A percentile compares a stretch with the other conserved stretches of the same genome.
phyloP scores from a whole-genome alignment of 2,329 filamentous ascomycete genomes.

The Tothia fuscella region DNA sequence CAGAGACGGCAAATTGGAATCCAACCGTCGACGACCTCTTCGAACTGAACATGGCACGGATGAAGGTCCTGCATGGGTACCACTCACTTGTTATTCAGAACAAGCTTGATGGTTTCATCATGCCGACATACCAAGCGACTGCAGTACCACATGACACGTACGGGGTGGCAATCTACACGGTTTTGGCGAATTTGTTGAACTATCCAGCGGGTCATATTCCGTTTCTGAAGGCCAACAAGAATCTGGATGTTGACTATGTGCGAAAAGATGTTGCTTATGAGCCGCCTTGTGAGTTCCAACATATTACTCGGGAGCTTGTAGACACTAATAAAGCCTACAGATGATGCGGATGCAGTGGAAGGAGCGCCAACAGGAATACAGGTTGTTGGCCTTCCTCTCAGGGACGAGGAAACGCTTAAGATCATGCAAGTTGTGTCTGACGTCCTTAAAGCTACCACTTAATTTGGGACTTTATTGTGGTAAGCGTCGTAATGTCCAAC shows the following conservation, averaged over 20 bases:
- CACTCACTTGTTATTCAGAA: conserved; percentile 31
- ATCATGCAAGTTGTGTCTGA: conserved; percentile 23
- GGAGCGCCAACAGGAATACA: conserved; percentile 37
- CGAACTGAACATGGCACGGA: conserved; percentile 29
- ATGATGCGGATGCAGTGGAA: conserved; percentile 29
- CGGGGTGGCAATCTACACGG: conserved; percentile 34
- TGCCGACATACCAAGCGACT: conserved; percentile 36
- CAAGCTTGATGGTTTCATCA: conserved; percentile 39
- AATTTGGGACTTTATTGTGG: too few relatives aligned
- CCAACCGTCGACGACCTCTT: conserved; percentile 29
- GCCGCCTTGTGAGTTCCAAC: conserved; percentile 22
- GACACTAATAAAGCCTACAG: conserved; percentile 18
- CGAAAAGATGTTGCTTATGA: conserved; percentile 21
- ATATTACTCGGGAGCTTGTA: not conserved
- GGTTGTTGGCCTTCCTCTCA: conserved; percentile 33
- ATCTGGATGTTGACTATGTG: conserved; percentile 32
- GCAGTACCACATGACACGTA: conserved; percentile 42
- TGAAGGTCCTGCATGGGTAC: conserved; percentile 27
- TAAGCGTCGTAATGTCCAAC: too few relatives aligned
- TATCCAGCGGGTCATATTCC: conserved; percentile 41
- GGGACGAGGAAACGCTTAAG: conserved; percentile 35
- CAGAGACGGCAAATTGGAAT: conserved; percentile 21
- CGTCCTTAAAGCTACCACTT: conserved; percentile 4
- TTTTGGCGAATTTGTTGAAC: conserved; percentile 42
- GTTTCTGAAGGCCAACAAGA: conserved; percentile 30